phyloP scores from a whole-genome alignment of 1,284 basidiomycete genomes.

The Ceratobasidium theobromae region DNA sequence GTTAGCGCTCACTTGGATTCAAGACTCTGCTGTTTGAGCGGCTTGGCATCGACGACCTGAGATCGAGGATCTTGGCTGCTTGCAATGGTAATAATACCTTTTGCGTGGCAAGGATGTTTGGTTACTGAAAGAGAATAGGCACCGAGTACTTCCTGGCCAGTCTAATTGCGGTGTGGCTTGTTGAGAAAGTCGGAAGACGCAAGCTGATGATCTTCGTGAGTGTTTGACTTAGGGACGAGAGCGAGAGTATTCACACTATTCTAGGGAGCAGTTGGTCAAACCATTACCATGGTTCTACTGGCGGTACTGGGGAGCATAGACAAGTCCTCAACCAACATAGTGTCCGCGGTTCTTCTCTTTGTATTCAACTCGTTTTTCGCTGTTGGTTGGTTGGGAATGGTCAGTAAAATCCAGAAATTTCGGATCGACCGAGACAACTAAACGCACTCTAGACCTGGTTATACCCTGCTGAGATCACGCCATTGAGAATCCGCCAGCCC shows the following conservation, averaged over 20 bases:
- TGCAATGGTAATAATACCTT: constrained; percentile 52
- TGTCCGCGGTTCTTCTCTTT: constrained; percentile 60
- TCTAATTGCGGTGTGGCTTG: constrained; percentile 53
- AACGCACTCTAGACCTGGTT: constrained; percentile 12
- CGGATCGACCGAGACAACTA: neutral
- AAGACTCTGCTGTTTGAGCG: constrained; percentile 61
- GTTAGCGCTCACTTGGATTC: too few species aligned
- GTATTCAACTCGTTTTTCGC: constrained; percentile 73
- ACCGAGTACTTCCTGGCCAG: constrained; percentile 69
- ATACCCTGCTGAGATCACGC: constrained; percentile 66
- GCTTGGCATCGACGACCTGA: constrained; percentile 59
- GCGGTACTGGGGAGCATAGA: constrained; percentile 56
- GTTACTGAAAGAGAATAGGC: neutral
- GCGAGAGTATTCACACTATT: neutral
- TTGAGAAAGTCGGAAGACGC: constrained; percentile 63
- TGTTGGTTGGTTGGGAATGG: constrained; percentile 72
- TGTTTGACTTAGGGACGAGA: neutral
- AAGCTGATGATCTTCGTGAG: constrained; percentile 65
- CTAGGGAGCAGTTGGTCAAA: constrained; percentile 59
- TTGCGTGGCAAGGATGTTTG: neutral
- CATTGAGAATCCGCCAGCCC: constrained; percentile 61
- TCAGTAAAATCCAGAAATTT: neutral
- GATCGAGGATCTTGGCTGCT: constrained; percentile 66
- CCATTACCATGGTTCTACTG: constrained; percentile 60
- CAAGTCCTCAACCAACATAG: constrained; percentile 51